Base-by-base conservation (phyloP, 2,329 filamentous ascomycete species). In the Beauveria rudraprayagi region DNA sequence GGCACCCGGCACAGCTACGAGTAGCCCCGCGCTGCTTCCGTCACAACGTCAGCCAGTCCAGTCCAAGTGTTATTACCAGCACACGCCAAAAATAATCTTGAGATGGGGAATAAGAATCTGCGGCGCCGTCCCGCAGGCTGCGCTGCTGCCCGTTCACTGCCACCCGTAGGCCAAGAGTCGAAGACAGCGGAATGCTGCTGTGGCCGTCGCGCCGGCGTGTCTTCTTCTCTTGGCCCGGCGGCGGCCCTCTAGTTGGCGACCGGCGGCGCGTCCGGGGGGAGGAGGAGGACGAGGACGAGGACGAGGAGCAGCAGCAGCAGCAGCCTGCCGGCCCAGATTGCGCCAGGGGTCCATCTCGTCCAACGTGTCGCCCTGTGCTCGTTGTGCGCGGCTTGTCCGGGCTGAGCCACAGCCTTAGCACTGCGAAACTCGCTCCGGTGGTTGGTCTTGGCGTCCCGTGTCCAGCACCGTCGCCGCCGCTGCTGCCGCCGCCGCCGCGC, bases 381-480 rank as follows among this genome's bases (percentile, higher is more conserved):
- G 41, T 63, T 63, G 63, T 63, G 53, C 41, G 55, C 6, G 63
- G 48, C 55, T 63, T 63, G 47, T 64, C 61, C 30, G 59, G 47
- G 41, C 63, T 64, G 37, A 59, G 63, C 63, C 61, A 64, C n/a
- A 62, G 55, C 61, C 56, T n/a, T n/a, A n/a, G n/a, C n/a, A 56
- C 56, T 5, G 58, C 62, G 46, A 64, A 64, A 19, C 60, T 50
- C n/a, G 63, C 30, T 30, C 9, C 30, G 28, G 40, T 64, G 58
- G 55, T 64, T 62, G 19, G 61, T 64, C 62, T 64, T 62, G 24
- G 22, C 53, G 3, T 8, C 63, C 63, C 1, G 63, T 64, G 19
- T 64, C 62, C 0, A 64, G 34, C 11, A n/a, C n/a, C n/a, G n/a
- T n/a, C n/a, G 51, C 63, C 14, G 58, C 56, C 14, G 60, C 19